A percentile compares a stretch with the other conserved stretches of the same genome.
Conservation (phyloP, 2,329 filamentous ascomycete species). For the Trichoderma gracile region DNA sequence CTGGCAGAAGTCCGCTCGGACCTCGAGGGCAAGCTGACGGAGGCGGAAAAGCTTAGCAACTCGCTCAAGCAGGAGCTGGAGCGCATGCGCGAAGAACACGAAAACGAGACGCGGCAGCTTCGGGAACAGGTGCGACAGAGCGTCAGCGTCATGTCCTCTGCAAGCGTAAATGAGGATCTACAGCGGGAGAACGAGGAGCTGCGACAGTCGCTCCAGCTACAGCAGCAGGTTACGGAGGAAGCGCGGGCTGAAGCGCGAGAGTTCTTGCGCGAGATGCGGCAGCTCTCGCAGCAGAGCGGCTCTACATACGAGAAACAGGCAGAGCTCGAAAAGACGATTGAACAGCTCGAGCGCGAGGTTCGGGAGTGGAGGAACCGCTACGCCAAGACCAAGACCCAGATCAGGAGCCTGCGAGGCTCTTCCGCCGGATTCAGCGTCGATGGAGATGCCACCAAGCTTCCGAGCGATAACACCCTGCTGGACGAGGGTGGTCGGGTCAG, state of each 20-base stretch:
- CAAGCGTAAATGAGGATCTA: constrained; percentile 53
- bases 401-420: constrained; percentile 76
- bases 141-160: constrained; percentile 31
- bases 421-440: constrained; percentile 72
- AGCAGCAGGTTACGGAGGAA: constrained; percentile 81
- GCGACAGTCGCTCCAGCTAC: constrained; percentile 65
- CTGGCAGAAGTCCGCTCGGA: constrained; percentile 65
- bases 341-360: constrained; percentile 77
- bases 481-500: constrained; percentile 77
- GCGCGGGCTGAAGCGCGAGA: constrained; percentile 80
- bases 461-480: constrained; percentile 66
- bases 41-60: constrained; percentile 76
- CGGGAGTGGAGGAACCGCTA: constrained; percentile 91
- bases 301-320: constrained; percentile 80
- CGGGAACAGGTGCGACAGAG: constrained; percentile 55
- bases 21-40: constrained; percentile 71
- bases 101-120: constrained; percentile 61
- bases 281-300: constrained; percentile 77
- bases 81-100: constrained; percentile 67
- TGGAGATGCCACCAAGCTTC: constrained; percentile 67
- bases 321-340: constrained; percentile 71
- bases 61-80: constrained; percentile 79
- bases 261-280: constrained; percentile 86
- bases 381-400: constrained; percentile 81
- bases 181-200: constrained; percentile 70